Conservation (phyloP, 305 asterid genomes). For the Euphrasia arctica region DNA sequence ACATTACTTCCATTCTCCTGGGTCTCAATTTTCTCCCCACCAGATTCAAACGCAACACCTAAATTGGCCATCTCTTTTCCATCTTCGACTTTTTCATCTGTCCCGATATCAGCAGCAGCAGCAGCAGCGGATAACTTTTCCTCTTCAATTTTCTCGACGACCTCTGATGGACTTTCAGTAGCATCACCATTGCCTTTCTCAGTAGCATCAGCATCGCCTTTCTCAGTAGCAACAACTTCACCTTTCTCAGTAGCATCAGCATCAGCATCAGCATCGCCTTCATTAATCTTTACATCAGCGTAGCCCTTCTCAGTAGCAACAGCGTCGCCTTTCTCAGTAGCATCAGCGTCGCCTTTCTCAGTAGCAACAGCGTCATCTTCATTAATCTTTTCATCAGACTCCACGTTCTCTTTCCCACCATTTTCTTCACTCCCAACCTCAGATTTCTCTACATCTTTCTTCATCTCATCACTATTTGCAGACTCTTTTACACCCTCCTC, state of each 20-base stretch:
- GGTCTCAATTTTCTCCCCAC: constrained; percentile 26
- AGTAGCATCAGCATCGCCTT: constrained; percentile 3
- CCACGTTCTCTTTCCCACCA: constrained; percentile 18
- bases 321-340: constrained; percentile 19
- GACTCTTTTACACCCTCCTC: constrained; percentile 10
- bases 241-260: background rate
- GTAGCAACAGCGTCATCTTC: constrained; percentile 18
- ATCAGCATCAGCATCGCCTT: constrained; percentile 25
- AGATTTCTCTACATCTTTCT: constrained; percentile 22
- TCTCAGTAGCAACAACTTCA: background rate
- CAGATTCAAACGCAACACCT: constrained; percentile 17
- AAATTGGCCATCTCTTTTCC: constrained; percentile 18
- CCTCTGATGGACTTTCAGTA: constrained; percentile 27
- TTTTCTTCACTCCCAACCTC: constrained; percentile 24
- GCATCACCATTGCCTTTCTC: background rate
- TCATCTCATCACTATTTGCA: constrained; percentile 33
- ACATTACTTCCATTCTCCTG: constrained; percentile 39
- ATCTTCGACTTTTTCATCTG: background rate
- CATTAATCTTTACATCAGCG: constrained; percentile 21
- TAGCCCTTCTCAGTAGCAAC: background rate
- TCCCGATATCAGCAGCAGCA: background rate
- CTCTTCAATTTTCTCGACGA: constrained; percentile 30
- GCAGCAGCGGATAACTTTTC: constrained; percentile 20
- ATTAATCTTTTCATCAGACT: constrained; percentile 25
- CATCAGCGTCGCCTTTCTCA: constrained; percentile 1